These are phyloP conservation scores for Alternaria panax DNA, from an alignment of 2,329 filamentous ascomycete species.

Conservation along the genomic window DNA sequence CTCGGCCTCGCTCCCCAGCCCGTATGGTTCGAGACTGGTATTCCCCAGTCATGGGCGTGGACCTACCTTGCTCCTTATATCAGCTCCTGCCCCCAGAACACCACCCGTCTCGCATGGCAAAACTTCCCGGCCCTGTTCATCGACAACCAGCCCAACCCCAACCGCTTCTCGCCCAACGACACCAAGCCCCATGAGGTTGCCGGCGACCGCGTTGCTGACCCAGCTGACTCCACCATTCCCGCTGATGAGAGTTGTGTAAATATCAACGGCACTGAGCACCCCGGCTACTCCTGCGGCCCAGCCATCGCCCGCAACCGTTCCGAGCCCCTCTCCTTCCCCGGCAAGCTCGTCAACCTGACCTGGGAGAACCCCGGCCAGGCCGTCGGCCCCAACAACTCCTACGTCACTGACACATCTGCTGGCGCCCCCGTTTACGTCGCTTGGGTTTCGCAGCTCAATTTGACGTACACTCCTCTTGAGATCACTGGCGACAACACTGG, in stretches of 20 bases:
- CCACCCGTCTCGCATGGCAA: slow-evolving; percentile 81
- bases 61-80: slow-evolving; percentile 83
- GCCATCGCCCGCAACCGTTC: slow-evolving; percentile 73
- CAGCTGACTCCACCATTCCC: slow-evolving; percentile 58
- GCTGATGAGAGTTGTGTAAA: slow-evolving; percentile 64
- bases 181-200: slow-evolving; percentile 69
- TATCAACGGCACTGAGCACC: slow-evolving; percentile 60
- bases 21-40: slow-evolving; percentile 79
- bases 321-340: slow-evolving; percentile 75
- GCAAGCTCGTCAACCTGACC: slow-evolving; percentile 71
- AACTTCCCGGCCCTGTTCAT: slow-evolving; percentile 79
- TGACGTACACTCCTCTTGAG: slow-evolving; percentile 64
- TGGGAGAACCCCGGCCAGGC: slow-evolving; percentile 75
- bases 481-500: slow-evolving; percentile 69
- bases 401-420: slow-evolving; percentile 69
- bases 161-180: slow-evolving; percentile 69
- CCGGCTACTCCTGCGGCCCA: slow-evolving; percentile 66
- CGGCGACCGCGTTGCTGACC: slow-evolving; percentile 65
- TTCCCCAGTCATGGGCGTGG: slow-evolving; percentile 87
- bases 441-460: slow-evolving; percentile 76
- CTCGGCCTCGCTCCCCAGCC: slow-evolving; percentile 81
- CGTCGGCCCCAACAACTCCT: slow-evolving; percentile 83
- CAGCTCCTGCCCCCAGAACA: slow-evolving; percentile 73
- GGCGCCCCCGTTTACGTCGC: slow-evolving; percentile 70
- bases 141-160: slow-evolving; percentile 78